A percentile compares a stretch with the other conserved stretches of the same genome.
These are phyloP conservation scores for Aureobasidium sp. DNA, from an alignment of 2,329 filamentous ascomycete species.

Conservation along the genomic window DNA sequence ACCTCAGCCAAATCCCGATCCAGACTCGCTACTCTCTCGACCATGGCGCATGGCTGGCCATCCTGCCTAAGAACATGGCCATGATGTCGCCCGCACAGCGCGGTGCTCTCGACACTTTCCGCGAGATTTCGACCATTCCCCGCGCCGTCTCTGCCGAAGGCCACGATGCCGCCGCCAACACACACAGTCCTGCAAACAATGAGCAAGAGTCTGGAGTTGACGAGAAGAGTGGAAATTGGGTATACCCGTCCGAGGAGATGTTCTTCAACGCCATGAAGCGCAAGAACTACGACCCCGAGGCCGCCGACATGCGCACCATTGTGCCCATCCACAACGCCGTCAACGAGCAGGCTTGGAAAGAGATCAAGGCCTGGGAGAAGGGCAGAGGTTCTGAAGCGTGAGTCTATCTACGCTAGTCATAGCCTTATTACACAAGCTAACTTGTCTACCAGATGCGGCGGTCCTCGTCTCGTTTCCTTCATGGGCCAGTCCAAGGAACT, in stretches of 20 bases:
- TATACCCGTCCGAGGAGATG: slow-evolving; percentile 94
- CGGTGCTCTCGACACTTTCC: slow-evolving; percentile 53
- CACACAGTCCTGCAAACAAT: slow-evolving; percentile 55
- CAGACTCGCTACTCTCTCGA: slow-evolving; percentile 27
- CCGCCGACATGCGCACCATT: slow-evolving; percentile 78
- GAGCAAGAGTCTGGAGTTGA: slow-evolving; percentile 72
- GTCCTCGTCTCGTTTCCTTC: slow-evolving; percentile 78
- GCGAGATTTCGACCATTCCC: slow-evolving; percentile 72
- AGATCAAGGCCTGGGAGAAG: slow-evolving; percentile 84
- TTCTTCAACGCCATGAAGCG: slow-evolving; percentile 96
- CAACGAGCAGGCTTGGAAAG: slow-evolving; percentile 90
- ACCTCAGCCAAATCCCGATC: slow-evolving; percentile 16
- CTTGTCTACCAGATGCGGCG: slow-evolving; percentile 51
- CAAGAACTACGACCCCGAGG: slow-evolving; percentile 68
- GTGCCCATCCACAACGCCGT: slow-evolving; percentile 98
- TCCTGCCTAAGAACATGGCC: slow-evolving; percentile 21
- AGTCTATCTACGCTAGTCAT: slow-evolving; percentile 20
- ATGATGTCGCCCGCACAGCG: slow-evolving; percentile 29
- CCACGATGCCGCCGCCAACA: slow-evolving; percentile 28
- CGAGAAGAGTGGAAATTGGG: slow-evolving; percentile 74
- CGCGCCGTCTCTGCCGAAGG: slow-evolving; percentile 35
- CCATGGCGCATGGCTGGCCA: slow-evolving; percentile 27
- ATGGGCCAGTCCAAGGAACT: slow-evolving; percentile 57
- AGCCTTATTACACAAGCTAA: not conserved
- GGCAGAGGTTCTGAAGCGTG: slow-evolving; percentile 54